Conservation (phyloP, 768 basidiomycete species). For the Sarcodon aspratus region DNA sequence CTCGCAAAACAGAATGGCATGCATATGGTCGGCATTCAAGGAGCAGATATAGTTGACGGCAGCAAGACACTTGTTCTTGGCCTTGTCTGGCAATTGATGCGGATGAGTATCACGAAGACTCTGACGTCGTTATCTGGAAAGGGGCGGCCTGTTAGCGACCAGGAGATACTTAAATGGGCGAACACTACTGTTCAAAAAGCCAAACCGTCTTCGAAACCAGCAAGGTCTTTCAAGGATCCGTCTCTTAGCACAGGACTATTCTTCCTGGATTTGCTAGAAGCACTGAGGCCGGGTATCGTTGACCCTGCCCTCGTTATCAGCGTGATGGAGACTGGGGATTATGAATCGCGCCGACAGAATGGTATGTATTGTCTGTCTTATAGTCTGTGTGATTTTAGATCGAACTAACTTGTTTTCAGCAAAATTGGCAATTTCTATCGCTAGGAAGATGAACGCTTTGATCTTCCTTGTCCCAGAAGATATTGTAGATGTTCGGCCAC, state of each 20-base stretch:
- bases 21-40: slow-evolving; percentile 96
- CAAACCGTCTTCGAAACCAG: slow-evolving; percentile 45
- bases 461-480: slow-evolving; percentile 97
- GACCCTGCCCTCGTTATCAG: slow-evolving; percentile 71
- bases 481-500: slow-evolving; percentile 88
- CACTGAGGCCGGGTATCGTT: slow-evolving; percentile 88
- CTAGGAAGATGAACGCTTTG: slow-evolving; percentile 92
- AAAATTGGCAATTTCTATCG: slow-evolving; percentile 95
- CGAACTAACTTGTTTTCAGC: slow-evolving; percentile 33
- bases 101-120: slow-evolving; percentile 86
- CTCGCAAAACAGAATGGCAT: slow-evolving; percentile 87
- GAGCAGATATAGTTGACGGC: slow-evolving; percentile 95
- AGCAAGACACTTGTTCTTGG: slow-evolving; percentile 87
- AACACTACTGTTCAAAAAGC: slow-evolving; percentile 76
- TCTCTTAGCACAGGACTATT: slow-evolving; percentile 80
- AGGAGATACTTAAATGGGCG: slow-evolving; percentile 94
- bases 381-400: slow-evolving; percentile 1
- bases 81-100: slow-evolving; percentile 96
- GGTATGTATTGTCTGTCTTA: slow-evolving; percentile 36
- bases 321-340: slow-evolving; percentile 49
- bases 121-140: slow-evolving; percentile 61
- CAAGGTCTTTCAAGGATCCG: slow-evolving; percentile 94
- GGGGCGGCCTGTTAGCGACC: slow-evolving; percentile 81
- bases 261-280: slow-evolving; percentile 88
- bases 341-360: slow-evolving; percentile 88